phyloP scores from a whole-genome alignment of 2,329 filamentous ascomycete genomes.

The Penicillium palitans region DNA sequence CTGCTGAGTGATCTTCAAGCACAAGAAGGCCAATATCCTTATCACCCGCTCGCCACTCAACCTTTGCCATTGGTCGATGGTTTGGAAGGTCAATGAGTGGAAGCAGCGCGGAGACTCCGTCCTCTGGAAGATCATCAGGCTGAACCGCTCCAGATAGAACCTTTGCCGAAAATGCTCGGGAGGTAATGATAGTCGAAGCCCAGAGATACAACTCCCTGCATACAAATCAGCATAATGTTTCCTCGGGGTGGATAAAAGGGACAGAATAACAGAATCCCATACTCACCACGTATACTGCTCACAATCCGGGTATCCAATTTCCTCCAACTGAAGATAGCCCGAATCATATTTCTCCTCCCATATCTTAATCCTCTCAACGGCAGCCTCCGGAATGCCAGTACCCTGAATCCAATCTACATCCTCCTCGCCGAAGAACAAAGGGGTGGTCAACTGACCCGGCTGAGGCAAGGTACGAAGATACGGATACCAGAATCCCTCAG shows the following conservation, averaged over 20 bases:
- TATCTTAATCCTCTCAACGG: slow-evolving; percentile 35
- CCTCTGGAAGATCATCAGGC: slow-evolving; percentile 45
- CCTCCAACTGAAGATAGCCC: slow-evolving; percentile 30
- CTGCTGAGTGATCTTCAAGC: slow-evolving; percentile 45
- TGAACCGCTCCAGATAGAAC: slow-evolving; percentile 41
- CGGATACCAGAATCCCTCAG: slow-evolving; percentile 64
- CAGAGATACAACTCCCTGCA: slow-evolving; percentile 48
- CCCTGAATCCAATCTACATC: slow-evolving; percentile 55
- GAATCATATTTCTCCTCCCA: slow-evolving; percentile 44
- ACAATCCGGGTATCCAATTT: slow-evolving; percentile 32
- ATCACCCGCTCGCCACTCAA: slow-evolving; percentile 57
- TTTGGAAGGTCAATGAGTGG: slow-evolving; percentile 73
- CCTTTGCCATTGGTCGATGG: slow-evolving; percentile 62
- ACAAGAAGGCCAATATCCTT: slow-evolving; percentile 45
- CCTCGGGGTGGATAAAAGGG: background rate
- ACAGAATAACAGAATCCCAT: background rate
- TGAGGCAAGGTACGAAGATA: slow-evolving; percentile 68
- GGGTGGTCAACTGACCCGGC: slow-evolving; percentile 60
- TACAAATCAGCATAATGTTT: slow-evolving; percentile 8
- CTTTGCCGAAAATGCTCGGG: slow-evolving; percentile 47
- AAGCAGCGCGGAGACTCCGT: slow-evolving; percentile 67
- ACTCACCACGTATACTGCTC: slow-evolving; percentile 44
- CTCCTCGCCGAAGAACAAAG: slow-evolving; percentile 63
- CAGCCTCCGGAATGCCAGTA: slow-evolving; percentile 37
- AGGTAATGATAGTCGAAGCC: slow-evolving; percentile 48